Conservation (phyloP, 192 early-diverging fungal species). For the Chytriomyces sp. region DNA sequence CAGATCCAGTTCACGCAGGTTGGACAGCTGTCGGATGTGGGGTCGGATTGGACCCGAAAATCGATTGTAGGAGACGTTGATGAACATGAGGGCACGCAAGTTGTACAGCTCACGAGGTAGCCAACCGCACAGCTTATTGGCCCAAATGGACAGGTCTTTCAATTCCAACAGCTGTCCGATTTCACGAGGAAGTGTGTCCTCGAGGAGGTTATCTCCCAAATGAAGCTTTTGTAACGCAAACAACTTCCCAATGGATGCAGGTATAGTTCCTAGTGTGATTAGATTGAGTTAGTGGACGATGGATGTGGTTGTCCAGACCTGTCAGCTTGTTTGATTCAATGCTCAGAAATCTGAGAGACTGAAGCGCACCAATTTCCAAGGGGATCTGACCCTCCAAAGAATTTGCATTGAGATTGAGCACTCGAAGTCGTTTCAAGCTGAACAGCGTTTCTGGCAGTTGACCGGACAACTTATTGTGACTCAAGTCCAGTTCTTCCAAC, state of each 20-base stretch:
- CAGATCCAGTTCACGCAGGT: neutral
- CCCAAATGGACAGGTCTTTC: neutral
- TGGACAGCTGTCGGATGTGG: neutral
- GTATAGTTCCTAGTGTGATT: too few relatives aligned
- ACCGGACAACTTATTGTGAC: neutral
- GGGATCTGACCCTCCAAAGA: neutral
- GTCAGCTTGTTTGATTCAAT: neutral
- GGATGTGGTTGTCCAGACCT: too few relatives aligned
- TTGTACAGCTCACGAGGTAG: neutral
- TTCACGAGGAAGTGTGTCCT: neutral
- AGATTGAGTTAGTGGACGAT: too few relatives aligned
- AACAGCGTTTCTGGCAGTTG: neutral
- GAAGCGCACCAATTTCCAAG: neutral
- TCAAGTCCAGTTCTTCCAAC: neutral
- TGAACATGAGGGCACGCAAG: neutral
- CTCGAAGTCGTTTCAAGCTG: neutral
- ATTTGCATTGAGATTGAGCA: neutral
- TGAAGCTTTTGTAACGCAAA: neutral
- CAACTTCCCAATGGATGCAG: neutral
- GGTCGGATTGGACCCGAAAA: neutral
- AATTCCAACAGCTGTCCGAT: neutral
- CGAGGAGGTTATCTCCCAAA: neutral
- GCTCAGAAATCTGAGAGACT: neutral
- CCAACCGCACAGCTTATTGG: neutral
- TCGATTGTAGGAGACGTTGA: neutral